Evolutionary conservation across 352 stramenopile genomes (phyloP), one percentile per base, ranked within the genome.

Genomic region (Sclerospora graminicola): DNA sequence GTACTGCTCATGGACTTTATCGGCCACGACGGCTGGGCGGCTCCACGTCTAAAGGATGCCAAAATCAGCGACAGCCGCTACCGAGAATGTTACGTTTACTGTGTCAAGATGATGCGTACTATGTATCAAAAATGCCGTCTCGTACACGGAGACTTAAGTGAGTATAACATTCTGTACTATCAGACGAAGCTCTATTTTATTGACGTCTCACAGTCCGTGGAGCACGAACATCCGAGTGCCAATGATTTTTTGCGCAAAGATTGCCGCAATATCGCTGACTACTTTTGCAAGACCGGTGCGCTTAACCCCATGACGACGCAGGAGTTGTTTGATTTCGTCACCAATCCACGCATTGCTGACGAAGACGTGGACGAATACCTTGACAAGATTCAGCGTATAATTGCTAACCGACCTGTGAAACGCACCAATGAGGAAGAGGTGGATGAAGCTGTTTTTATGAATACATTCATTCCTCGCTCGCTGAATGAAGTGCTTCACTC

Each of bases 131-230:
- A 69, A 29, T 98, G 94, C 55, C 86, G 88, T 45, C 79, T 99
- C 15, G 95, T 99, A 10, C 96, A 99, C 69, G 96, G 95, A 37
- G 96, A 99, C 72, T 73, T 99, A 42, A 97, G 79, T 59, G 96
- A 99, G 80, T 99, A 99, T 78, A 99, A 99, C 69, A 80, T 99
- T 24, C 66, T 99, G n/a, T 99, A 97, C 82, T 94, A 98, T 67
- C 75, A 97, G 49, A 85, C 79, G 39, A 67, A 94, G 51, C 70
- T 98, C 13, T 98, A 94, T 61, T 96, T 99, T 39, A 99, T 99
- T 63, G 96, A 99, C 61, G 96, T 99, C 10, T 97, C 84, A 8
- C 96, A 99, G 75, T 97, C 94, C 20, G 96, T 99, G 8, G 95
- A 99, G 61, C 77, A 96, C 63, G 93, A 99, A 57, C 96, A 99